Evolutionary conservation across 306 rosid species (phyloP).

Genomic region (Gillenia trifoliata): DNA sequence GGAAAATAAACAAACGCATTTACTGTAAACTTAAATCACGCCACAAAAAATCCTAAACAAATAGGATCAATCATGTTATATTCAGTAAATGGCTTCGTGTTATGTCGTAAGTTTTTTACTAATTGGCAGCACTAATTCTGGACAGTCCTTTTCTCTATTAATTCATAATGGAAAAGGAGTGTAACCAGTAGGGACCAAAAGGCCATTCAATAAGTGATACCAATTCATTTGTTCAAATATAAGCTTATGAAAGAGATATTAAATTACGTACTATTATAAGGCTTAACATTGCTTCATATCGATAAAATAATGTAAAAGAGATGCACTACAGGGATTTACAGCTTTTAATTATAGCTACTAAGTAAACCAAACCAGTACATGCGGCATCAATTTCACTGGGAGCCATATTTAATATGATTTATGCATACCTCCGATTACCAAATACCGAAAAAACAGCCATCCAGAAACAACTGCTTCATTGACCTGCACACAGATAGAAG

Average conservation of each 20-base stretch:
- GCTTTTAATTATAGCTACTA: background rate
- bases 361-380: conserved; percentile 1
- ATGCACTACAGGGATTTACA: background rate
- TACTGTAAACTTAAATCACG: background rate
- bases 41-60: background rate
- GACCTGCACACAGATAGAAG: conserved; percentile 49
- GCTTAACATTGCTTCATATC: background rate
- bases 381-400: background rate
- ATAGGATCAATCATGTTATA: background rate
- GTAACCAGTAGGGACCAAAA: background rate
- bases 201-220: background rate
- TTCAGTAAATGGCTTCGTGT: background rate
- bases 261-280: background rate
- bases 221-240: background rate
- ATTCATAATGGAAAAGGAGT: background rate
- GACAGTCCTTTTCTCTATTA: background rate
- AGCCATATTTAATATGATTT: background rate
- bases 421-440: conserved; percentile 93
- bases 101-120: background rate
- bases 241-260: background rate
- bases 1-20: background rate
- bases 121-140: background rate
- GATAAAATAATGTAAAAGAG: background rate
- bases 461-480: conserved; percentile 95
- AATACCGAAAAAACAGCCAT: conserved; percentile 97